Percentiles rank a stretch among this genome's conserved stretches.
Evolutionary conservation across 805 yeast species (phyloP).

Genomic region (Monosporozyma unispora): DNA sequence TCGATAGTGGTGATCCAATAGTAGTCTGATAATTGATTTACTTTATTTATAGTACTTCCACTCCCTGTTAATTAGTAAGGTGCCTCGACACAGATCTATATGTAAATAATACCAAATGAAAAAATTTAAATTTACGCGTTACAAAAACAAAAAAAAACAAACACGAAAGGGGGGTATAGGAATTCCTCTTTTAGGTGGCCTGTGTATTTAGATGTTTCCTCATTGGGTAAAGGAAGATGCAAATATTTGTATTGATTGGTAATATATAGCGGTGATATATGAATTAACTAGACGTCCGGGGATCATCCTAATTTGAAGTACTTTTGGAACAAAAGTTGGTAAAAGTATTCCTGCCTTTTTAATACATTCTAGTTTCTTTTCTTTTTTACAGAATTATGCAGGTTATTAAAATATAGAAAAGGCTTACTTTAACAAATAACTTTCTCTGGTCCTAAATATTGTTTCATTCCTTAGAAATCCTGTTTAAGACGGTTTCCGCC

Average conservation of each 20-base stretch:
- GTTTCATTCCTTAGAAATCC: not conserved
- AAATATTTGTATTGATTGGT: not conserved
- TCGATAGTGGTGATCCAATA: not conserved
- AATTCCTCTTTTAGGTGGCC: not conserved
- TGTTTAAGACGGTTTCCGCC: not conserved
- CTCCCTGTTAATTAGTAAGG: not conserved
- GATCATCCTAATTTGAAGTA: not conserved
- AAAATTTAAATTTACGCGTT: slow-evolving; percentile 7
- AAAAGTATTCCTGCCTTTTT: not conserved
- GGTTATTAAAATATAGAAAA: not conserved
- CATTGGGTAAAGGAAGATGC: not conserved
- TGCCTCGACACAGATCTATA: not conserved
- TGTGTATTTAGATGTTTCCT: not conserved
- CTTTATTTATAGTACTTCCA: not conserved
- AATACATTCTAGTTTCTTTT: too few species aligned
- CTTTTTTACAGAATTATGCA: not conserved
- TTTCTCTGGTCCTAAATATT: not conserved
- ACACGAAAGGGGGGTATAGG: slow-evolving; percentile 1
- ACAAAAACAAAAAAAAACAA: slow-evolving; percentile 2
- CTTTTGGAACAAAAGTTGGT: not conserved
- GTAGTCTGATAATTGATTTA: not conserved
- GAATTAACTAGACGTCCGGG: not conserved
- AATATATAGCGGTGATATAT: not conserved
- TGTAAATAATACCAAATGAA: not conserved
- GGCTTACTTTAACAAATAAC: not conserved